Evolutionary conservation across 2,329 filamentous ascomycete species (phyloP).

Genomic region (Dactylellina parvicollis): DNA sequence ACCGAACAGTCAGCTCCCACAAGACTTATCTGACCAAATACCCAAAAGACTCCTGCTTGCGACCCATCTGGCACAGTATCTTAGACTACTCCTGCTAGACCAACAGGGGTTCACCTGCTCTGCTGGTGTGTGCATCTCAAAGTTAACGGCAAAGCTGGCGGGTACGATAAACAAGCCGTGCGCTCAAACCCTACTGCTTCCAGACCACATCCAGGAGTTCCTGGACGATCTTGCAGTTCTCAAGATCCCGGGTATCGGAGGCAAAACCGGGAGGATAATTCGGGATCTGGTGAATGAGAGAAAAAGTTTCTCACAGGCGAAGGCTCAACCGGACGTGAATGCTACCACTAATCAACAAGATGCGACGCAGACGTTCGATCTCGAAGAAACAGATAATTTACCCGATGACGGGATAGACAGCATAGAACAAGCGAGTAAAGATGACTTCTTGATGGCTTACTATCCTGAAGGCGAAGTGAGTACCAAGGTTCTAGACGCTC

Average conservation of each 20-base stretch:
- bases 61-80: conserved; percentile 80
- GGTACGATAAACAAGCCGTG: conserved; percentile 87
- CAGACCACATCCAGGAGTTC: conserved; percentile 74
- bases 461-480: conserved; percentile 41
- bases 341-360: conserved; percentile 60
- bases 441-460: conserved; percentile 46
- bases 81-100: conserved; percentile 77
- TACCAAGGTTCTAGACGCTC: conserved; percentile 41
- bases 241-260: conserved; percentile 85
- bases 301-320: conserved; percentile 45
- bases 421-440: conserved; percentile 23
- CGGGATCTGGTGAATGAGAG: conserved; percentile 69
- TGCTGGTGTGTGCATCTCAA: conserved; percentile 87
- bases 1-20: conserved; percentile 54
- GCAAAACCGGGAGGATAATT: conserved; percentile 76
- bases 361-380: conserved; percentile 61
- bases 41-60: conserved; percentile 76
- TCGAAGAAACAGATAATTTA: conserved; percentile 64
- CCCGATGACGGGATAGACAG: conserved; percentile 21
- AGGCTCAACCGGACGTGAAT: conserved; percentile 41
- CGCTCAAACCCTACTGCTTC: conserved; percentile 83
- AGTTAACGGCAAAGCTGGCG: conserved; percentile 83
- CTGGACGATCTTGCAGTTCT: conserved; percentile 80
- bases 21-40: conserved; percentile 59
- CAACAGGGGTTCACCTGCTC: conserved; percentile 86